A percentile compares a stretch with the other conserved stretches of the same genome.
Conservation (phyloP, 805 yeast genomes). For the Lipomyces lipofer region DNA sequence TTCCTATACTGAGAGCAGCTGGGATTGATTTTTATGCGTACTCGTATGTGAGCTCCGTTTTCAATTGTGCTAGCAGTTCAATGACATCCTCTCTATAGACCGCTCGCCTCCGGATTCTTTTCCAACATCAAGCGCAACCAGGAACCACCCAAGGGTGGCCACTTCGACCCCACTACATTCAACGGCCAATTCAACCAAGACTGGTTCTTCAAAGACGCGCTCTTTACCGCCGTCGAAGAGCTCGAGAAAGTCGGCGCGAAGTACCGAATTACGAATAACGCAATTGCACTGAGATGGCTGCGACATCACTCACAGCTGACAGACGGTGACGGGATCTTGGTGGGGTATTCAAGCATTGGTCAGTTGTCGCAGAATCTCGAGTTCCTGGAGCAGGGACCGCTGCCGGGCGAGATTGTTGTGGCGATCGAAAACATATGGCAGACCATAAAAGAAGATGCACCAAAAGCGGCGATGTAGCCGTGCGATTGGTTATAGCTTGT, state of each 20-base stretch:
- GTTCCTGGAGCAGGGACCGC: conserved; percentile 32
- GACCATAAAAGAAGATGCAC: conserved; percentile 32
- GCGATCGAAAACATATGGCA: conserved; percentile 34
- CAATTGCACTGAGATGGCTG: conserved; percentile 27
- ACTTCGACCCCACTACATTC: conserved; percentile 21
- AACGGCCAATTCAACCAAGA: conserved; percentile 9
- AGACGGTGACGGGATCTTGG: conserved; percentile 19
- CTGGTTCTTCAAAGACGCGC: conserved; percentile 20
- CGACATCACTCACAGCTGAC: conserved; percentile 24
- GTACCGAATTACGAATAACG: conserved; percentile 18
- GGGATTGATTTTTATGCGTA: conserved; percentile 35
- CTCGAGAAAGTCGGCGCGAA: conserved; percentile 10
- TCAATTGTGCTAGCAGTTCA: background rate
- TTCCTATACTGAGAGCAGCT: conserved; percentile 32
- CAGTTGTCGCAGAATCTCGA: conserved; percentile 18
- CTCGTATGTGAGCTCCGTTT: conserved; percentile 15
- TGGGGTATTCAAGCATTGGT: conserved; percentile 16
- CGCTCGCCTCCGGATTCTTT: conserved; percentile 25
- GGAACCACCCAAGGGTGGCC: conserved; percentile 18
- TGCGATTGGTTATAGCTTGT: too few relatives aligned
- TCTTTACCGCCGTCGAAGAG: conserved; percentile 25
- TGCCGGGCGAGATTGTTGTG: conserved; percentile 29
- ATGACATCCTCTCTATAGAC: too few relatives aligned
- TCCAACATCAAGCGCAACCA: conserved; percentile 22
- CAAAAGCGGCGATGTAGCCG: conserved; percentile 7